Evolutionary conservation across 768 basidiomycete species (phyloP).

Genomic region (Lactarius vividus): DNA sequence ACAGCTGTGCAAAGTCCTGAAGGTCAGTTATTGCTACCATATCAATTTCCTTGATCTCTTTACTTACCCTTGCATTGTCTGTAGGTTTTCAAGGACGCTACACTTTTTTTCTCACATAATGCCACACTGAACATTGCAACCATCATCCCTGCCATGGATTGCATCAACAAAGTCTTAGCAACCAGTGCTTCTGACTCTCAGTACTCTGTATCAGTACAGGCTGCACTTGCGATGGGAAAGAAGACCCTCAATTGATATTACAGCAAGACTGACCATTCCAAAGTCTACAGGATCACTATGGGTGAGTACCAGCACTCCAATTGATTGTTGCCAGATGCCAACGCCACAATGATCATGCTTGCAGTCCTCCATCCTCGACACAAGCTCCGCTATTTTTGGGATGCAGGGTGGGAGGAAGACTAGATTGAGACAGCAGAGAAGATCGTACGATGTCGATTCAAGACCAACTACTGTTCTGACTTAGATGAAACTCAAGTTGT

Average conservation of each 20-base stretch:
- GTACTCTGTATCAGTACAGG: neutral
- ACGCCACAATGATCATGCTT: neutral
- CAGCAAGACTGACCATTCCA: neutral
- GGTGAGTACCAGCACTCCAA: neutral
- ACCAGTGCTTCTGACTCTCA: neutral
- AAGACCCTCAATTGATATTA: neutral
- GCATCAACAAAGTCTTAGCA: neutral
- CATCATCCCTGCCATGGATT: neutral
- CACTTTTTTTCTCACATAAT: neutral
- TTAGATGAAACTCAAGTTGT: too few species aligned
- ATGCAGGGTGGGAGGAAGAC: neutral
- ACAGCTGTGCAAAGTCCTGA: neutral
- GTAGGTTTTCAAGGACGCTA: neutral
- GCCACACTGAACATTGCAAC: neutral
- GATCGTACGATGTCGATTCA: neutral
- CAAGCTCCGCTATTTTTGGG: conserved; percentile 7
- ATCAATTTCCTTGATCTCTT: too few species aligned
- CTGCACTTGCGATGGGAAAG: neutral
- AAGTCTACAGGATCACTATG: neutral
- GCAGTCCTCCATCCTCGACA: neutral
- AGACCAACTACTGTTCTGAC: too few species aligned
- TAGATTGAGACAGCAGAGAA: neutral
- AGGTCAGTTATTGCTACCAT: neutral
- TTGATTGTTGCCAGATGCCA: too few species aligned
- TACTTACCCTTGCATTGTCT: neutral